Evolutionary conservation across 108 stramenopile species (phyloP), one percentile per base, ranked within the genome.

Genomic region (Nannochloropsis gaditana): DNA sequence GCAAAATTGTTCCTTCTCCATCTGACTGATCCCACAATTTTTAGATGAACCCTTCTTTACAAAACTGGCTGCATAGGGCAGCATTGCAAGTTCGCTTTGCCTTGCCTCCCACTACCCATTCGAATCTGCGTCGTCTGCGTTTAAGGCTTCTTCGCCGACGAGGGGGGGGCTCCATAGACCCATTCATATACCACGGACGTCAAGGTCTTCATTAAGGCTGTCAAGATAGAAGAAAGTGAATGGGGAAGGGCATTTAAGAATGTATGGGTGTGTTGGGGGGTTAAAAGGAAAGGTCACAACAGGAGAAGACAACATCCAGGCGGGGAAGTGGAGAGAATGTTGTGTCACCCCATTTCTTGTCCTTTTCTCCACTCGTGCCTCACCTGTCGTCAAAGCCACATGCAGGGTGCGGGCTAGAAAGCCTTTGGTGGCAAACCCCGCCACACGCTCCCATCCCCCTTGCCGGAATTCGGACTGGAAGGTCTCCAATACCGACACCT

Each of bases 321-420:
- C 31, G 31, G 31, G 31, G 31, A 31, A 31, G 31, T 31, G 31
- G 31, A 31, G 31, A 31, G 31, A 31, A 31, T 31, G 31, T 31
- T 31, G 31, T 31, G 31, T 31, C 31, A 31, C 31, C 31, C 31
- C 31, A 31, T 31, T n/a, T n/a, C n/a, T n/a, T n/a, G 19, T 73
- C 59, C 59, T n/a, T 73, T n/a, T n/a, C 59, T 73, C 59, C 59
- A 4, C n/a, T n/a, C 8, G 2, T n/a, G 4, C 3, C 59, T 73
- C 59, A 73, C 59, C 59, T n/a, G 86, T 86, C 43, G 83, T 83
- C 59, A 88, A 21, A 10, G 87, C 84, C 43, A 88, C 87, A 45
- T 88, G 87, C 43, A 79, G 21, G 1, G 59, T 43, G 6, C 87
- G 43, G 21, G 87, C 87, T 21, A 81, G 9, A 19, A 88, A 84